Base-by-base conservation (phyloP, 73 alveolate species). In the Paramecium sexaurelia region DNA sequence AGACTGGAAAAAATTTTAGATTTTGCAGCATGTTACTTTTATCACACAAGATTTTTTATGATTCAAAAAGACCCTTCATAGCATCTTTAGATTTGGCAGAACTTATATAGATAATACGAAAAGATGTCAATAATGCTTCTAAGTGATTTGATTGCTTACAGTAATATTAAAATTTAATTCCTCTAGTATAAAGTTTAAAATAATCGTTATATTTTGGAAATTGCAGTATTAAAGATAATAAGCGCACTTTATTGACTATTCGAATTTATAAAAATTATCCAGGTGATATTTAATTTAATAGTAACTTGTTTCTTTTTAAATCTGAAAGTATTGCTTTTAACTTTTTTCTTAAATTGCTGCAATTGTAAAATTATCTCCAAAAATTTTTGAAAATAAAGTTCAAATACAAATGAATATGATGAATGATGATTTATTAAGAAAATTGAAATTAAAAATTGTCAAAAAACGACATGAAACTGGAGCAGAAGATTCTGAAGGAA, bases 51-150 rank as follows among this genome's bases (percentile, higher is more conserved):
- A 93, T 91, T 86, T 19, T 20, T 93, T 0, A 83, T 93, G 47
- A 93, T 57, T 66, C 95, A 73, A 98, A 98, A 11, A 98, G 99
- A 7, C 97, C 99, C 3, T 95, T 96, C 71, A 97, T 95, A 55
- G 93, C 97, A n/a, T 96, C 95, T 22, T 92, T 98, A 9, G 98
- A 97, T 95, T 98, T 98, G 99, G 99, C 3, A 98, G 96, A 93
- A 87, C 91, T 61, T 94, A 96, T 91, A 97, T 94, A 47, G 92
- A 96, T 85, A 95, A 95, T n/a, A 29, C 98, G 97, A 6, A 96
- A 94, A 92, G 85, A 97, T 69, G 99, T 98, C 3, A 98, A 98
- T 92, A 97, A 97, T 93, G 99, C 99, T 3, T 99, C 99, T 15
- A 95, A 92, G 92, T 96, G 96, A 87, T 32, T 94, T 96, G 71